These are phyloP conservation scores for Phyllosticta citribraziliensis DNA, from an alignment of 2,329 filamentous ascomycete genomes.

Conservation along the genomic window DNA sequence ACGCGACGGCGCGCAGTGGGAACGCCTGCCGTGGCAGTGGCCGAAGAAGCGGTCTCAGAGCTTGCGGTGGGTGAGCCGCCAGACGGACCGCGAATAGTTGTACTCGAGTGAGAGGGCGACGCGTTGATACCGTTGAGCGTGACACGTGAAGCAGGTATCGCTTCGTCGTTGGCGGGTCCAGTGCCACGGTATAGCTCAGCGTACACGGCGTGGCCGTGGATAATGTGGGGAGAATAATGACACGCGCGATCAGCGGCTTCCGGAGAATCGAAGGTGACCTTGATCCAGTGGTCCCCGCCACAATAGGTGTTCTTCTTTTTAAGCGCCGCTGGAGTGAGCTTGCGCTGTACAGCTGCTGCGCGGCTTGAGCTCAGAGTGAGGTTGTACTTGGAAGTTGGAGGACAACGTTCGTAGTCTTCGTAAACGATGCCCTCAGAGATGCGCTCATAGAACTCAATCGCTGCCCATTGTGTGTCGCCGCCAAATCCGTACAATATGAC, in stretches of 20 bases:
- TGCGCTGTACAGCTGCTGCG: slow-evolving; percentile 52
- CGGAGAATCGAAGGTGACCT: slow-evolving; percentile 42
- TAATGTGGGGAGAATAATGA: slow-evolving; percentile 36
- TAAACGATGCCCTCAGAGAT: slow-evolving; percentile 72
- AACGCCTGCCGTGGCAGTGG: slow-evolving; percentile 25
- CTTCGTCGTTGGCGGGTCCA: slow-evolving; percentile 33
- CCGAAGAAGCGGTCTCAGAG: slow-evolving; percentile 31
- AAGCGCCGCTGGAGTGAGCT: slow-evolving; percentile 62
- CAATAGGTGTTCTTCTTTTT: slow-evolving; percentile 71
- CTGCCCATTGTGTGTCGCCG: slow-evolving; percentile 64
- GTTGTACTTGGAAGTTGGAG: slow-evolving; percentile 66
- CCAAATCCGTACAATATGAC: slow-evolving; percentile 77
- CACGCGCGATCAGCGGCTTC: slow-evolving; percentile 40
- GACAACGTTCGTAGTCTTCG: slow-evolving; percentile 83
- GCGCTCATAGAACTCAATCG: slow-evolving; percentile 78
- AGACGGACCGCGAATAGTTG: slow-evolving; percentile 12
- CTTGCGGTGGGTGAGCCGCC: slow-evolving; percentile 20
- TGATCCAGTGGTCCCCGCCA: slow-evolving; percentile 84
- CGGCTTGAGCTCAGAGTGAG: slow-evolving; percentile 63
- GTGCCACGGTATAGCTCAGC: slow-evolving; percentile 38
- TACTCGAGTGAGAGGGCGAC: slow-evolving; percentile 26
- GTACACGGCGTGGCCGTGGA: slow-evolving; percentile 38
- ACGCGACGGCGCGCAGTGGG: not conserved
- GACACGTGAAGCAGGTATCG: slow-evolving; percentile 30
- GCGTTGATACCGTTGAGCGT: slow-evolving; percentile 19